Evolutionary conservation across 495 filamentous ascomycete genomes (phyloP).

Genomic region (Apodospora peruviana): DNA sequence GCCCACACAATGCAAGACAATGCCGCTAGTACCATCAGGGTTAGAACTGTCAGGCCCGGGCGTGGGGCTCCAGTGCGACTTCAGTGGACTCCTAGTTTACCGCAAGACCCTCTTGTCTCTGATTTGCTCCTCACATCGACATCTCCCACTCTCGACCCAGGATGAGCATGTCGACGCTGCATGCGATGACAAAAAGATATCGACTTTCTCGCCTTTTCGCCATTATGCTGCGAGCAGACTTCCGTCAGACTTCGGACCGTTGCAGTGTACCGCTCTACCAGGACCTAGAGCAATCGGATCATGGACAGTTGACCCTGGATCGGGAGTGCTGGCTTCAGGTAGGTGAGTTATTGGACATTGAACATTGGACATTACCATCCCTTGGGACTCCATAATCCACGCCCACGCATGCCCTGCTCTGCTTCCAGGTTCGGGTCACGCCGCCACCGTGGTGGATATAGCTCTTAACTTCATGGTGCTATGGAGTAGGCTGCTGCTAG

Average conservation of each 20-base stretch:
- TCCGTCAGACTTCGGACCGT: background rate
- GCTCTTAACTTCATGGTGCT: background rate
- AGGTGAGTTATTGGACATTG: too few relatives aligned
- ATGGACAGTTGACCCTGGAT: too few relatives aligned
- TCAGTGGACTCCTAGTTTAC: background rate
- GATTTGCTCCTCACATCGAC: constrained; percentile 31
- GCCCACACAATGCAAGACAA: constrained; percentile 18
- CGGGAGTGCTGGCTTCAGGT: too few relatives aligned
- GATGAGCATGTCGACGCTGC: constrained; percentile 16
- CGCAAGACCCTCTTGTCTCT: constrained; percentile 13
- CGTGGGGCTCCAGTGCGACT: constrained; percentile 24
- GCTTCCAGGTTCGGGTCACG: background rate
- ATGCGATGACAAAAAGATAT: constrained; percentile 35
- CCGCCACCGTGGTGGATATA: too few relatives aligned
- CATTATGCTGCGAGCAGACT: constrained; percentile 1
- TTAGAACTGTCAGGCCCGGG: constrained; percentile 15
- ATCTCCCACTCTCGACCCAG: constrained; percentile 27
- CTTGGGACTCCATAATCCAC: too few relatives aligned
- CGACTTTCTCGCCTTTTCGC: constrained; percentile 3
- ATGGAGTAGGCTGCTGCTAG: background rate
- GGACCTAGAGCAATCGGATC: background rate
- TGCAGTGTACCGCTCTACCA: too few relatives aligned
- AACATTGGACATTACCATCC: too few relatives aligned
- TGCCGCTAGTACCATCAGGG: constrained; percentile 11
- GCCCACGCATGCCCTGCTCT: too few relatives aligned